These are phyloP conservation scores for Amaranthus tricolor DNA, from an alignment of 179 eudicot genomes.

Conservation along the genomic window DNA sequence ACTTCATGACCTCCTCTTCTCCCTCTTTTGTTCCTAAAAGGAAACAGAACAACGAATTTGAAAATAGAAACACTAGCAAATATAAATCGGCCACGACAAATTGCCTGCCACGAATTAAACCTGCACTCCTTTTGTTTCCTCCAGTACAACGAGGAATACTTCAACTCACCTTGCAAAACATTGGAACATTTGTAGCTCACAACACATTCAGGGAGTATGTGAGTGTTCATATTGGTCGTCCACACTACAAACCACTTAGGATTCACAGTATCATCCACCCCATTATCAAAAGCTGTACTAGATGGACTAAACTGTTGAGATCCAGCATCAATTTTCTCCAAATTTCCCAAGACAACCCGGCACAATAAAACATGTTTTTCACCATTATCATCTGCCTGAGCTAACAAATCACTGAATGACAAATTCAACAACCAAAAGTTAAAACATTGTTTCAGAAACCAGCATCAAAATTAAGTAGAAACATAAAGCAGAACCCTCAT, in stretches of 20 bases:
- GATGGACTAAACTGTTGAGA: slow-evolving; percentile 50
- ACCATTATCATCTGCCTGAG: slow-evolving; percentile 47
- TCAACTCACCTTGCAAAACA: slow-evolving; percentile 32
- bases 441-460: background rate
- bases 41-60: background rate
- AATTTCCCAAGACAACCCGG: slow-evolving; percentile 50
- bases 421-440: background rate
- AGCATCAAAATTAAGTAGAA: background rate
- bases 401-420: slow-evolving; percentile 30
- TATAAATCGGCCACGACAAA: background rate
- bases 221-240: slow-evolving; percentile 55
- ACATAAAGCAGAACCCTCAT: background rate
- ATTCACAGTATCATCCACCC: slow-evolving; percentile 51
- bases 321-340: slow-evolving; percentile 52
- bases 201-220: slow-evolving; percentile 56
- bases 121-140: background rate
- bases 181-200: slow-evolving; percentile 50
- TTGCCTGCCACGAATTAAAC: background rate
- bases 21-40: slow-evolving; percentile 6
- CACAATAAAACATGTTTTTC: slow-evolving; percentile 60
- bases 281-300: slow-evolving; percentile 41
- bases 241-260: slow-evolving; percentile 60
- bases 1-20: slow-evolving; percentile 8
- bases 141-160: background rate
- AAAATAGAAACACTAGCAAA: background rate